Conservation (phyloP, 2,329 filamentous ascomycete genomes). For the Fusarium sp. region DNA sequence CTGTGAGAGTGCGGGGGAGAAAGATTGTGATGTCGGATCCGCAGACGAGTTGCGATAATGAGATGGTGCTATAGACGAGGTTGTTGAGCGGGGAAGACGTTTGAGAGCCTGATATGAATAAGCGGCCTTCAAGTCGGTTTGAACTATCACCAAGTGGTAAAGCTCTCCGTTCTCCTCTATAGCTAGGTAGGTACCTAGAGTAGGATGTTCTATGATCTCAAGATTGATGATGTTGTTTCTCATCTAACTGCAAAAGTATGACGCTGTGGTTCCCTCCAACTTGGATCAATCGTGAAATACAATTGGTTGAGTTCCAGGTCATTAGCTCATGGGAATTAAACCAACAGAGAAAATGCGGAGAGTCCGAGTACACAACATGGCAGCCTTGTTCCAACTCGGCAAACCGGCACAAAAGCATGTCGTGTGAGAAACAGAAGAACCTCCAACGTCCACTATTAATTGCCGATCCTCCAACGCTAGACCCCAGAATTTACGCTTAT, state of each 20-base stretch:
- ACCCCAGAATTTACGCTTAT: conserved; percentile 29
- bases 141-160: neutral
- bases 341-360: conserved; percentile 27
- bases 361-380: conserved; percentile 19
- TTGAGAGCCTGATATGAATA: neutral
- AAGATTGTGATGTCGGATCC: neutral
- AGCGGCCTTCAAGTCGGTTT: neutral
- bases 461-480: conserved; percentile 20
- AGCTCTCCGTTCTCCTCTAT: neutral
- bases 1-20: neutral
- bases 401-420: conserved; percentile 31
- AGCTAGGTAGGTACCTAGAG: neutral
- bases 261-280: conserved; percentile 11
- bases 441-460: conserved; percentile 4
- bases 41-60: neutral
- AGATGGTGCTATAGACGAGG: neutral
- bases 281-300: neutral
- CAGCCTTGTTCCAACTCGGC: conserved; percentile 19
- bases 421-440: neutral
- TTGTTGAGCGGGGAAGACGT: neutral
- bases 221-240: neutral
- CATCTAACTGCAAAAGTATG: neutral
- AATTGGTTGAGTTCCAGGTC: conserved; percentile 1
- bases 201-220: neutral
- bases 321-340: neutral